Evolutionary conservation across 768 basidiomycete genomes (phyloP).

Genomic region (Royoungia palumana): DNA sequence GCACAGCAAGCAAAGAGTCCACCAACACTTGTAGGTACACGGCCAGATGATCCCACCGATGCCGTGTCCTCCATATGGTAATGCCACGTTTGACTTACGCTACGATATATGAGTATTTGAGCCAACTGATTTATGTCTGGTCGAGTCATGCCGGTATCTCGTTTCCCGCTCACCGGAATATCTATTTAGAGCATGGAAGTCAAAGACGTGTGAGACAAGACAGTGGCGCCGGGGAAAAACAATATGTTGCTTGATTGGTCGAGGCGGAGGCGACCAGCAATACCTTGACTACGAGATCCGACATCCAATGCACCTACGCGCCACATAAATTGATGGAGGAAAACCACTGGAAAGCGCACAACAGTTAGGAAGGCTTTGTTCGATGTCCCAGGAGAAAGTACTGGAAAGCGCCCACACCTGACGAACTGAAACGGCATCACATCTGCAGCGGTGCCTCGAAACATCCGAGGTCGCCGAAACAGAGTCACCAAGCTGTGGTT

Average conservation of each 20-base stretch:
- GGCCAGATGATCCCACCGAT: neutral
- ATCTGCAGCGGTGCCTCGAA: too few relatives aligned
- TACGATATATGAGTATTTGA: neutral
- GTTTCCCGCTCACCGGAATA: neutral
- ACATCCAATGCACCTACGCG: neutral
- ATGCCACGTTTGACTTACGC: neutral
- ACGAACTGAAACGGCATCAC: too few relatives aligned
- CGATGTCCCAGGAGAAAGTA: neutral
- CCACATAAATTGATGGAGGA: neutral
- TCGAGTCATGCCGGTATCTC: neutral
- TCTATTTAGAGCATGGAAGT: slow-evolving; percentile 5
- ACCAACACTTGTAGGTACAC: neutral
- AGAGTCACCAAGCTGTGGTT: slow-evolving; percentile 1
- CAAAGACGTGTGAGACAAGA: slow-evolving; percentile 1
- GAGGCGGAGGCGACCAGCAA: slow-evolving; percentile 2
- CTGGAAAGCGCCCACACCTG: neutral
- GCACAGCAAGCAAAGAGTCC: slow-evolving; percentile 14
- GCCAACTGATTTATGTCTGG: neutral
- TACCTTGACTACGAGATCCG: slow-evolving; percentile 20
- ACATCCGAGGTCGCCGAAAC: too few relatives aligned
- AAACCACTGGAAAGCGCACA: neutral
- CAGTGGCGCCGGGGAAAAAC: slow-evolving; percentile 12
- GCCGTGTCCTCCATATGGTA: neutral
- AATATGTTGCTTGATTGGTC: neutral
- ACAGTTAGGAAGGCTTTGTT: neutral